These are phyloP conservation scores for Filobasidium wieringae DNA, from an alignment of 768 basidiomycete species.

Conservation along the genomic window DNA sequence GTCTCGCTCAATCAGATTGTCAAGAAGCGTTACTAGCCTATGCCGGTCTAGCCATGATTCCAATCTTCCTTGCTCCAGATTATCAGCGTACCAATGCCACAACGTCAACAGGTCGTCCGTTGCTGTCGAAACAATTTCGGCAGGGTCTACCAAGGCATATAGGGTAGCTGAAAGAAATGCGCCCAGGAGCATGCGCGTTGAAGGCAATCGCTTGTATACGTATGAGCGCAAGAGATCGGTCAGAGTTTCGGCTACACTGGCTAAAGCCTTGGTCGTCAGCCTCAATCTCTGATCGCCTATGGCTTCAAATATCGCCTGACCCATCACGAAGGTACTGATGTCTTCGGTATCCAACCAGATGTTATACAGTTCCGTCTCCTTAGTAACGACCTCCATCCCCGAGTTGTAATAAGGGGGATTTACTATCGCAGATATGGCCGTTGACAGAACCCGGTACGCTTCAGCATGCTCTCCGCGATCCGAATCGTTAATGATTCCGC, in stretches of 20 bases:
- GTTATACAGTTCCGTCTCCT: conserved; percentile 29
- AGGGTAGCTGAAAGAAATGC: conserved; percentile 56
- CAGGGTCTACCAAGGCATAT: conserved; percentile 47
- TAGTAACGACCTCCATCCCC: neutral
- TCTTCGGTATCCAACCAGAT: conserved; percentile 42
- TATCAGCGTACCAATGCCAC: conserved; percentile 7
- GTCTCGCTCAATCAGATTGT: neutral
- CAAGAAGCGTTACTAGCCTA: neutral
- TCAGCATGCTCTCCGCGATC: neutral
- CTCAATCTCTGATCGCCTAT: conserved; percentile 50
- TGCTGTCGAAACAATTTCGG: conserved; percentile 7
- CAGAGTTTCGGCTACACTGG: conserved; percentile 49
- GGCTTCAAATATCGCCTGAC: conserved; percentile 48
- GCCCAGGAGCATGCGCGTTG: conserved; percentile 48
- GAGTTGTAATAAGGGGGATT: neutral
- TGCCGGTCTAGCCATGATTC: conserved; percentile 3
- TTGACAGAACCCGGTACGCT: neutral
- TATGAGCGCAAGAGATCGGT: conserved; percentile 49
- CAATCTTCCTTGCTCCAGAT: conserved; percentile 1
- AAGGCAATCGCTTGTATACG: conserved; percentile 48
- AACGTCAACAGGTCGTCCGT: neutral
- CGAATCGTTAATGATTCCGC: neutral
- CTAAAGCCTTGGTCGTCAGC: conserved; percentile 47
- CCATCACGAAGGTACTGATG: conserved; percentile 47
- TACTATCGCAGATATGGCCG: neutral